These are phyloP conservation scores for Bromus sterilis DNA, from an alignment of 176 grass and related monocot genomes.

Conservation along the genomic window DNA sequence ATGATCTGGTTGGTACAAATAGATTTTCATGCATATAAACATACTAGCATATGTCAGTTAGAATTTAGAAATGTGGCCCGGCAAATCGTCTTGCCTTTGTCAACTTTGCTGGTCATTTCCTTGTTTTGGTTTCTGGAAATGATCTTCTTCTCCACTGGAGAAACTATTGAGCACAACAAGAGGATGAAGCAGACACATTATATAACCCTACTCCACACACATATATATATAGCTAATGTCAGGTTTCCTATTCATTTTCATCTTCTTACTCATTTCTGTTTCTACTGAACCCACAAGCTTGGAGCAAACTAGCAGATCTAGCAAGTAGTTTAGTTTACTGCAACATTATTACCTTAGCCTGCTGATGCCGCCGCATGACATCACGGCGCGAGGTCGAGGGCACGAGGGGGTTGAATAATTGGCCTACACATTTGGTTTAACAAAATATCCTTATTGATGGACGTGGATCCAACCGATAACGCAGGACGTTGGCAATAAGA, in stretches of 20 bases:
- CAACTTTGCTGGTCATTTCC: background rate
- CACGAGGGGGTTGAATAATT: slow-evolving; percentile 28
- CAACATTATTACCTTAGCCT: background rate
- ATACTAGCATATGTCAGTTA: too few species aligned
- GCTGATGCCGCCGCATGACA: slow-evolving; percentile 42
- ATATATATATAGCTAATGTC: background rate
- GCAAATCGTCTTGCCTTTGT: background rate
- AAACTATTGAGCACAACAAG: background rate
- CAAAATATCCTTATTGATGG: background rate
- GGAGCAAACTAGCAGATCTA: background rate
- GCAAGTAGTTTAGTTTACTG: background rate
- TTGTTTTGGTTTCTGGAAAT: background rate
- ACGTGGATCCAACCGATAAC: slow-evolving; percentile 18
- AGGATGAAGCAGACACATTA: background rate
- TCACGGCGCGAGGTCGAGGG: slow-evolving; percentile 5
- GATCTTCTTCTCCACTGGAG: background rate
- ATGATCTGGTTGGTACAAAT: too few species aligned
- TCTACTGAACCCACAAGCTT: background rate
- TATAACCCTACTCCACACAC: background rate
- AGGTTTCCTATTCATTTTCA: background rate
- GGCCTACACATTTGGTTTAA: background rate
- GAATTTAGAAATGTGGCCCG: background rate
- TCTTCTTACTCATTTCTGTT: background rate
- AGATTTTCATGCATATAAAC: too few species aligned
- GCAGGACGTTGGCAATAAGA: background rate